Conservation (phyloP, 176 grass and related monocot species). For the Oryza glaberrima region DNA sequence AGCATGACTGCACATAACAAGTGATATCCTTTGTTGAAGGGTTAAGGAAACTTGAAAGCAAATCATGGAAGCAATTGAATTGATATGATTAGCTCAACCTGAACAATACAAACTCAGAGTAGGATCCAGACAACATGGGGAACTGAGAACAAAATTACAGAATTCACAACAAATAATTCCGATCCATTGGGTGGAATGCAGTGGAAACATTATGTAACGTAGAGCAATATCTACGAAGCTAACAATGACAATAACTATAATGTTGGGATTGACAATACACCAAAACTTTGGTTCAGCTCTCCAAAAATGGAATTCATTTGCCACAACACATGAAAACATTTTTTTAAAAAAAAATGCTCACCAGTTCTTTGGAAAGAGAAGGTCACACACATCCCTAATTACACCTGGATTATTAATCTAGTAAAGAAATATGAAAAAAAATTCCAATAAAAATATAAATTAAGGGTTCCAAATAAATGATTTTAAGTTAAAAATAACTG, state of each 20-base stretch:
- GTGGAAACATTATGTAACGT: background rate
- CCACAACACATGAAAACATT: background rate
- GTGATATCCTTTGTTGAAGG: background rate
- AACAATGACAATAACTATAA: background rate
- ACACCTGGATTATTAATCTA: background rate
- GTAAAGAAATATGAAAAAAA: background rate
- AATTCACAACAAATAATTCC: slow-evolving; percentile 1
- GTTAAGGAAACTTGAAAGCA: background rate
- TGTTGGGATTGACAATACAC: too few species aligned
- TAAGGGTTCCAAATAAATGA: too few species aligned
- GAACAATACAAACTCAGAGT: background rate
- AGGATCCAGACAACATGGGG: background rate
- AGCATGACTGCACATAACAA: background rate
- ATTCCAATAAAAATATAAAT: background rate
- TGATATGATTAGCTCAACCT: background rate
- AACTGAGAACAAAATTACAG: background rate
- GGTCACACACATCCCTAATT: background rate
- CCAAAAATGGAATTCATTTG: background rate
- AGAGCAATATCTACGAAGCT: background rate
- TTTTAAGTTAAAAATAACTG: too few species aligned
- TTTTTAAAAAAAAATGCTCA: background rate
- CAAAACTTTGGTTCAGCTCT: background rate
- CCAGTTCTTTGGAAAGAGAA: background rate
- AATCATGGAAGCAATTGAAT: background rate
- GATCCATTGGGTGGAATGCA: slow-evolving; percentile 11